Evolutionary conservation across 164 flowering plant species (phyloP).

Genomic region (Dillenia suffruticosa): DNA sequence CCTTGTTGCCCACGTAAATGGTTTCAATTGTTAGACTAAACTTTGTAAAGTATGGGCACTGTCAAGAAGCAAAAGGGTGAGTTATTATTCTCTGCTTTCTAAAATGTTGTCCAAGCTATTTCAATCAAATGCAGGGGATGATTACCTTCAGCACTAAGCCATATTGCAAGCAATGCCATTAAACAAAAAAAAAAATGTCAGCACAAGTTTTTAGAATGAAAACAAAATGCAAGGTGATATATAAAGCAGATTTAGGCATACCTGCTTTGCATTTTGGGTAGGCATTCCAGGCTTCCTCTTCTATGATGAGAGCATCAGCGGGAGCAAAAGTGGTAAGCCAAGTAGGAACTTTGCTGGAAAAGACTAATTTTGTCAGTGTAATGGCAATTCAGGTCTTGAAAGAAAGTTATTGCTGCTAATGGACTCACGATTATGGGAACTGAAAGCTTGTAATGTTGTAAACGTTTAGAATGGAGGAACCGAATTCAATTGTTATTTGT

Average conservation of each 20-base stretch:
- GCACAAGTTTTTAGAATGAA: slow-evolving; percentile 2
- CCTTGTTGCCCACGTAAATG: slow-evolving; percentile 54
- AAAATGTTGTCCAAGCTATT: no score
- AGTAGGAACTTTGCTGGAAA: slow-evolving; percentile 63
- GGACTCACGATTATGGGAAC: no score
- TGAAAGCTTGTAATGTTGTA: no score
- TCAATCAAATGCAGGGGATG: no score
- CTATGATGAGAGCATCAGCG: slow-evolving; percentile 60
- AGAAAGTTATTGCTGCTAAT: no score
- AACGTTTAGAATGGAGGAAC: no score
- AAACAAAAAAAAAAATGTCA: slow-evolving; percentile 13
- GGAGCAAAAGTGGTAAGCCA: slow-evolving; percentile 71
- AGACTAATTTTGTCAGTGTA: background rate
- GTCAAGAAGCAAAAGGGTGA: slow-evolving; percentile 14
- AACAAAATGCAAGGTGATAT: background rate
- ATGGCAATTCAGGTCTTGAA: no score
- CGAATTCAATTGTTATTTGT: no score
- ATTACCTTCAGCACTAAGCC: slow-evolving; percentile 53
- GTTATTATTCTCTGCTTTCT: background rate
- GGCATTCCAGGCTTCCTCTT: slow-evolving; percentile 84
- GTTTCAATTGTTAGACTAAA: slow-evolving; percentile 55
- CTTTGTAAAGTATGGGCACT: slow-evolving; percentile 65
- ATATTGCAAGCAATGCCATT: slow-evolving; percentile 11
- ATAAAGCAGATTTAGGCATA: slow-evolving; percentile 7
- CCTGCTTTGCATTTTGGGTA: slow-evolving; percentile 80